These are phyloP conservation scores for Sesbania bispinosa DNA, from an alignment of 306 rosid genomes.

Conservation along the genomic window DNA sequence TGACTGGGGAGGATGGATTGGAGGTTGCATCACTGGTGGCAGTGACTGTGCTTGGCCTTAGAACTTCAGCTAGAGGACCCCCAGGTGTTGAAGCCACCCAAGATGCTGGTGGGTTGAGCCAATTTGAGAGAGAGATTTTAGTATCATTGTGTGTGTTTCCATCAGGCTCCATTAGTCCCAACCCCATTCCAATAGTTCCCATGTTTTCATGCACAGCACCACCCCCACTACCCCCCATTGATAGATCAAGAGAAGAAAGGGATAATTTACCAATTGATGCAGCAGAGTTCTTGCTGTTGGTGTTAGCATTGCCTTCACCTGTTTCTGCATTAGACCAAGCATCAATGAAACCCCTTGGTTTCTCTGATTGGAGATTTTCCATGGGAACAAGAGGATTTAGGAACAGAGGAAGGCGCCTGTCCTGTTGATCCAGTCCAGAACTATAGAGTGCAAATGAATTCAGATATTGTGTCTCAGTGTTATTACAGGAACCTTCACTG, in stretches of 20 bases:
- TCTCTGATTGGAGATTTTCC: conserved; percentile 27
- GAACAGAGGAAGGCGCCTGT: conserved; percentile 31
- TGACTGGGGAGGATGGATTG: conserved; percentile 38
- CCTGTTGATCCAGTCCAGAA: conserved; percentile 35
- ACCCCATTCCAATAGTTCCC: conserved; percentile 39
- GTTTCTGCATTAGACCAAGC: conserved; percentile 62
- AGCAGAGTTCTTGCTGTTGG: conserved; percentile 24
- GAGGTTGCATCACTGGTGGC: conserved; percentile 38
- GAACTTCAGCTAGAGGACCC: conserved; percentile 78
- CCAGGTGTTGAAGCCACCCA: conserved; percentile 53
- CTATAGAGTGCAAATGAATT: conserved; percentile 41
- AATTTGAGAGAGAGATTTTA: conserved; percentile 34
- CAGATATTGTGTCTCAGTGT: conserved; percentile 36
- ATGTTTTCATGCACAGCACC: conserved; percentile 38
- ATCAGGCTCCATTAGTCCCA: conserved; percentile 36
- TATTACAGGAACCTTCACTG: conserved; percentile 26
- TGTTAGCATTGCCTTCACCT: conserved; percentile 19
- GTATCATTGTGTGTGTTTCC: conserved; percentile 23
- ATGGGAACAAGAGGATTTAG: conserved; percentile 40
- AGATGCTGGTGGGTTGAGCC: conserved; percentile 45
- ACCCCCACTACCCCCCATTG: conserved; percentile 77
- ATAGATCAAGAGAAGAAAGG: conserved; percentile 58
- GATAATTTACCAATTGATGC: conserved; percentile 43
- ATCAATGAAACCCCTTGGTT: conserved; percentile 63
- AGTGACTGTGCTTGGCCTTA: conserved; percentile 49